These are phyloP conservation scores for Lepiota brunneoincarnata DNA, from an alignment of 768 basidiomycete genomes.

Conservation along the genomic window DNA sequence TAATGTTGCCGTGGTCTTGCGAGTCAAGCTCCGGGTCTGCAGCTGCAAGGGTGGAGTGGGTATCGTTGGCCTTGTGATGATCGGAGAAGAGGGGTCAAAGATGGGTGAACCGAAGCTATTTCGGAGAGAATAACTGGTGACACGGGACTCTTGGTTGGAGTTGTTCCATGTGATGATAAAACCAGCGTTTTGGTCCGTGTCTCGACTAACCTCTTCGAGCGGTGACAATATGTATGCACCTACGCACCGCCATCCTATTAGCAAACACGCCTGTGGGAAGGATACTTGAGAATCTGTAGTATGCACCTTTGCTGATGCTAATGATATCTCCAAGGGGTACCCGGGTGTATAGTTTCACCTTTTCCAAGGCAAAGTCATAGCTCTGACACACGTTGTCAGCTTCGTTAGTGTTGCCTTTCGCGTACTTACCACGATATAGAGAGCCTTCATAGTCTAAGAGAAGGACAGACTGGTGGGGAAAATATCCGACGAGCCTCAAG, in stretches of 20 bases:
- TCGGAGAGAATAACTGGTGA: constrained; percentile 82
- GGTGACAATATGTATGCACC: constrained; percentile 96
- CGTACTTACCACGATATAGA: constrained; percentile 74
- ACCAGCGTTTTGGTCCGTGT: constrained; percentile 85
- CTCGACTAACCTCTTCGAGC: constrained; percentile 87
- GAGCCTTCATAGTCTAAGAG: constrained; percentile 42
- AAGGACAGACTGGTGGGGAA: neutral
- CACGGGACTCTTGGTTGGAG: constrained; percentile 67
- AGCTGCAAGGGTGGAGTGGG: constrained; percentile 13
- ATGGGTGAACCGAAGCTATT: constrained; percentile 48
- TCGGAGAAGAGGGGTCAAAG: constrained; percentile 15
- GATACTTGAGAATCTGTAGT: neutral
- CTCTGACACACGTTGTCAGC: constrained; percentile 46
- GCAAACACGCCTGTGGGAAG: neutral
- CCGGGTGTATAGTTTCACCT: constrained; percentile 87
- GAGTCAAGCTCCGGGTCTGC: constrained; percentile 5
- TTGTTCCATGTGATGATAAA: constrained; percentile 81
- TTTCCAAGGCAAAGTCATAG: constrained; percentile 91
- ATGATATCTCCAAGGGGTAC: constrained; percentile 83
- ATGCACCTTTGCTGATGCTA: constrained; percentile 72
- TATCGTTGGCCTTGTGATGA: constrained; percentile 16
- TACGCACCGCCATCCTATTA: constrained; percentile 25
- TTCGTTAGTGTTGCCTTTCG: neutral
- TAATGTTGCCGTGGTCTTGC: constrained; percentile 17
- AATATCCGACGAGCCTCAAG: constrained; percentile 8